These are phyloP conservation scores for Tricholoma sp. DNA, from an alignment of 768 basidiomycete species.

Conservation along the genomic window DNA sequence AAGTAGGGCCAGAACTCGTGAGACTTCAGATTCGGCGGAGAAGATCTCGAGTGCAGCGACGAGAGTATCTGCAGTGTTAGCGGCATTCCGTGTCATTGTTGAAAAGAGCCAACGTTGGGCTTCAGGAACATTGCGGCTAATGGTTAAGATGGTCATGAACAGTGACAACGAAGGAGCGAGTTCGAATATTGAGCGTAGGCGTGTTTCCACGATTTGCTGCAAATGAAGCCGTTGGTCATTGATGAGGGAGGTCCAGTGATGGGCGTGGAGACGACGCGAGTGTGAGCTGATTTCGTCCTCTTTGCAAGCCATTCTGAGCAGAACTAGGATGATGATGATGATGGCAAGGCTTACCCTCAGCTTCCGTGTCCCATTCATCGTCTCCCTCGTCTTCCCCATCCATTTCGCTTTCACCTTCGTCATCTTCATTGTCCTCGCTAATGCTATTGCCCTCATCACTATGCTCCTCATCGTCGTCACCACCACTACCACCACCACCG, in stretches of 20 bases:
- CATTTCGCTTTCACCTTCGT: constrained; percentile 24
- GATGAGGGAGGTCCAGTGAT: constrained; percentile 47
- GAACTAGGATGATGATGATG: background rate
- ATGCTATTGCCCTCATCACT: constrained; percentile 11
- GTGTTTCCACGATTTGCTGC: constrained; percentile 38
- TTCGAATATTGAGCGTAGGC: constrained; percentile 45
- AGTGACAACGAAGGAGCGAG: constrained; percentile 42
- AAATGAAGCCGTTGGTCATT: constrained; percentile 36
- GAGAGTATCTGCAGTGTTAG: constrained; percentile 45
- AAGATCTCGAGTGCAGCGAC: constrained; percentile 52
- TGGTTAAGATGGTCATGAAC: constrained; percentile 36
- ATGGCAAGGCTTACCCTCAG: background rate
- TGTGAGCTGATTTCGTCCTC: constrained; percentile 12
- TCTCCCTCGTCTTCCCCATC: constrained; percentile 13
- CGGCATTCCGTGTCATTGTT: constrained; percentile 36
- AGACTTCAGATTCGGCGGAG: constrained; percentile 28
- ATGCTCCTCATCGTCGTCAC: constrained; percentile 11
- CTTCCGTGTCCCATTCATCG: background rate
- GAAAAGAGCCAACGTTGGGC: constrained; percentile 30
- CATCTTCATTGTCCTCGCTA: constrained; percentile 16
- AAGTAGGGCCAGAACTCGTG: constrained; percentile 37
- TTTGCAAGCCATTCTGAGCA: background rate
- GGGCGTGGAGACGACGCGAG: constrained; percentile 32
- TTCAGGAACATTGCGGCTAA: constrained; percentile 29
- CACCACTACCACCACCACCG: constrained; percentile 22